Evolutionary conservation across 225 moss, liverwort and hornwort genomes (phyloP).

Genomic region (Pseudisothecium myosuroides): DNA sequence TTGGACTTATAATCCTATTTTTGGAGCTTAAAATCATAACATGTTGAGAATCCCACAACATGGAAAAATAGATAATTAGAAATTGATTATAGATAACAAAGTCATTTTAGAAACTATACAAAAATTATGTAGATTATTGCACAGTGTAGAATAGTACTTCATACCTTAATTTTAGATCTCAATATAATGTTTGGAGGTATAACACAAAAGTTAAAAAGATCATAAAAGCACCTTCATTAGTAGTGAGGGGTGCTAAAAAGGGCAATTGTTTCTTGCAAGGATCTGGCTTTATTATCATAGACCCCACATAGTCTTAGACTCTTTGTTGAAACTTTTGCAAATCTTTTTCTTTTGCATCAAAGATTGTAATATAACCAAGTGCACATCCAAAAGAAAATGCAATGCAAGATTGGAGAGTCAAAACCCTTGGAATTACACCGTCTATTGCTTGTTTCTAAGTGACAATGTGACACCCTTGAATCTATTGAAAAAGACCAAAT

Average conservation of each 20-base stretch:
- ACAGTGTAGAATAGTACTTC: background rate
- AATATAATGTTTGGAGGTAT: background rate
- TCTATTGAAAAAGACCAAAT: background rate
- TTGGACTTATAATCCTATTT: background rate
- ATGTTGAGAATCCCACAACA: background rate
- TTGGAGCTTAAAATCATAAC: background rate
- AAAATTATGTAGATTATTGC: too few relatives aligned
- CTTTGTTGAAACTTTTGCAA: background rate
- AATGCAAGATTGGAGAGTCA: background rate
- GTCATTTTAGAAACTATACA: background rate
- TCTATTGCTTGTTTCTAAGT: background rate
- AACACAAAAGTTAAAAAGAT: background rate
- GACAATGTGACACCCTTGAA: background rate
- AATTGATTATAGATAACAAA: background rate
- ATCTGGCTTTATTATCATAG: background rate
- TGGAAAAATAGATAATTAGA: background rate
- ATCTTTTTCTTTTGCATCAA: background rate
- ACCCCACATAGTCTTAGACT: accelerated
- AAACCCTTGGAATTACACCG: background rate
- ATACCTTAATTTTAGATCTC: background rate
- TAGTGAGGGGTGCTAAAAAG: background rate
- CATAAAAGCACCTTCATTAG: background rate
- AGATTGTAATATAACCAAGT: background rate
- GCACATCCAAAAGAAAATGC: background rate
- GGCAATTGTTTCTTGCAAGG: background rate